A percentile compares a stretch with the other conserved stretches of the same genome.
phyloP scores from a whole-genome alignment of 2,329 filamentous ascomycete species.

The Diplocarpon mali region DNA sequence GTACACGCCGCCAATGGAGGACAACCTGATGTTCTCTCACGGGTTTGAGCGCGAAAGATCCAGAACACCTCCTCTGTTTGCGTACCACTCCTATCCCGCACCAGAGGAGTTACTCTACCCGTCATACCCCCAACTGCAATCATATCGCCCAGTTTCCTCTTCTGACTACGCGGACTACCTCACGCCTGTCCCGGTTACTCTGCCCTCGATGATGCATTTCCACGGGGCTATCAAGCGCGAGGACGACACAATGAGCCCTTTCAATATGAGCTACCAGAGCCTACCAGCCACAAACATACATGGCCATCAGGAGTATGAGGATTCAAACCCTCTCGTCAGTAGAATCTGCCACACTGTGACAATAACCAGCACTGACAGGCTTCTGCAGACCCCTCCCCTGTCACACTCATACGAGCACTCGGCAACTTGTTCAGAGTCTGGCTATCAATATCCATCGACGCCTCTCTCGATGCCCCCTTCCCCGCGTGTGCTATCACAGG shows the following conservation, averaged over 20 bases:
- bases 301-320: slow-evolving; percentile 49
- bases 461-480: slow-evolving; percentile 64
- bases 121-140: slow-evolving; percentile 44
- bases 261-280: slow-evolving; percentile 56
- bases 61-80: slow-evolving; percentile 59
- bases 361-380: not conserved
- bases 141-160: slow-evolving; percentile 40
- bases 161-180: slow-evolving; percentile 43
- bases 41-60: slow-evolving; percentile 60
- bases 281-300: slow-evolving; percentile 49
- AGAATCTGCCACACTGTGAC: slow-evolving; percentile 21
- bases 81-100: slow-evolving; percentile 55
- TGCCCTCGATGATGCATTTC: slow-evolving; percentile 55
- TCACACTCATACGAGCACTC: slow-evolving; percentile 64
- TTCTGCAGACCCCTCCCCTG: slow-evolving; percentile 59
- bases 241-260: slow-evolving; percentile 49
- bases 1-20: slow-evolving; percentile 53
- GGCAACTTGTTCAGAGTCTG: slow-evolving; percentile 47
- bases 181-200: slow-evolving; percentile 43
- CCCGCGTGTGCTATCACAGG: slow-evolving; percentile 38
- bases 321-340: slow-evolving; percentile 66
- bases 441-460: slow-evolving; percentile 55
- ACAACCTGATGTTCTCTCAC: slow-evolving; percentile 56
- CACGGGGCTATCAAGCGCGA: slow-evolving; percentile 58
- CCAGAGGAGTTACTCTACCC: slow-evolving; percentile 53